Conservation (phyloP, 495 filamentous ascomycete species). For the Hyaloscypha hepaticicola region DNA sequence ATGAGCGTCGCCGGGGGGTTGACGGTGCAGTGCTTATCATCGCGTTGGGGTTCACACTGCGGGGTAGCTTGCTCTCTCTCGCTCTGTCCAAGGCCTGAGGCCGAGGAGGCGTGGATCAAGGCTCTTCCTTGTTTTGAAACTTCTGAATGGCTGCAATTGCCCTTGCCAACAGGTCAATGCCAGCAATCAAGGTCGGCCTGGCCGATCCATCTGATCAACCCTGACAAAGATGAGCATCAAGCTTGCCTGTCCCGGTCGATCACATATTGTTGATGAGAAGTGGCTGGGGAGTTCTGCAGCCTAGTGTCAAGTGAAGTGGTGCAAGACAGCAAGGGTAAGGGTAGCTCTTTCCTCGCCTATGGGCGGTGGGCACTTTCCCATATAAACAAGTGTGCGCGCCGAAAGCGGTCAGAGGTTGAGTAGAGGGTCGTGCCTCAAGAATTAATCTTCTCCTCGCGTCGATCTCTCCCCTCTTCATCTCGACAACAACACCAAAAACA, state of each 20-base stretch:
- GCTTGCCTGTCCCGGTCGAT: not conserved
- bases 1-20: not conserved
- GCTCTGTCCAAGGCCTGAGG: too few species aligned
- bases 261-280: not conserved
- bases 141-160: not conserved
- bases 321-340: not conserved
- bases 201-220: not conserved
- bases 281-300: not conserved
- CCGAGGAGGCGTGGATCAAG: too few species aligned
- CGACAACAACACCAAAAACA: not conserved
- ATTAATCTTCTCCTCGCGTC: not conserved
- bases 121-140: not conserved
- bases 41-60: too few species aligned
- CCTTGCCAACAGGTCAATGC: not conserved
- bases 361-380: not conserved
- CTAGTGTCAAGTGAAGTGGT: not conserved
- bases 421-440: not conserved
- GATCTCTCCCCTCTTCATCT: not conserved
- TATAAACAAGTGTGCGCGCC: not conserved
- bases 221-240: not conserved
- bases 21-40: not conserved
- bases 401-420: not conserved
- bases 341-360: not conserved
- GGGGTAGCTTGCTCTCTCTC: not conserved
- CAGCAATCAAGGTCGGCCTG: conserved; percentile 1